These are phyloP conservation scores for Tritrichomonas foetus DNA, from an alignment of 208 protist genomes.

Conservation along the genomic window DNA sequence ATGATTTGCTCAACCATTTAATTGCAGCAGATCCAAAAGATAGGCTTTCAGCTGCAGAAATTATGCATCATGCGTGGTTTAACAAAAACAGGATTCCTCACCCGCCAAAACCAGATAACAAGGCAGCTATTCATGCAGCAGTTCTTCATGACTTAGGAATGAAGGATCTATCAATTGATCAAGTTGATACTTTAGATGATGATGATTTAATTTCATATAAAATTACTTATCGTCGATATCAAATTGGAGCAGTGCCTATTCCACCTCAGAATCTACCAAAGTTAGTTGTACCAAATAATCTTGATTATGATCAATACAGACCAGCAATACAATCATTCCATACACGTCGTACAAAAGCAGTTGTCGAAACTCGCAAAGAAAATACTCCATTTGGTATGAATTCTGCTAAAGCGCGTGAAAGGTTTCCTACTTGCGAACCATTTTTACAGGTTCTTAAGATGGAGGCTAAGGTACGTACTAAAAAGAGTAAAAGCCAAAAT, in stretches of 20 bases:
- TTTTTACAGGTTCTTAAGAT: not conserved
- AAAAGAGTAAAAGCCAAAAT: not conserved
- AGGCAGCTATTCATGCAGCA: not conserved
- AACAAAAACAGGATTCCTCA: conserved; percentile 12
- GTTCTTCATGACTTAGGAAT: not conserved
- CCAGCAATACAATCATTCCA: too few species aligned
- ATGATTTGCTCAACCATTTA: not conserved
- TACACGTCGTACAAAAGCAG: too few species aligned
- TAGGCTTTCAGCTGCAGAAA: not conserved
- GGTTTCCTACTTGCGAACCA: not conserved
- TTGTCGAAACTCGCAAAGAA: too few species aligned
- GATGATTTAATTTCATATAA: not conserved
- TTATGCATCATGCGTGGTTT: not conserved
- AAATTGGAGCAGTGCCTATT: not conserved
- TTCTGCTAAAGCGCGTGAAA: not conserved
- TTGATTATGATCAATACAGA: too few species aligned
- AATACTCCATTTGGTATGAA: not conserved
- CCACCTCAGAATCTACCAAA: not conserved
- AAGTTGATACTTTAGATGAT: not conserved
- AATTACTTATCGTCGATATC: not conserved
- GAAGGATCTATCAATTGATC: not conserved
- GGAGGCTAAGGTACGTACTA: not conserved
- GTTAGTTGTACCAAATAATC: not conserved
- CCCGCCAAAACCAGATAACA: not conserved
- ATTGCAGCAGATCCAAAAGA: not conserved